Percentiles rank a stretch among this genome's conserved stretches.
Evolutionary conservation across 2,329 filamentous ascomycete species (phyloP).

Genomic region (Xylariaceae sp.): DNA sequence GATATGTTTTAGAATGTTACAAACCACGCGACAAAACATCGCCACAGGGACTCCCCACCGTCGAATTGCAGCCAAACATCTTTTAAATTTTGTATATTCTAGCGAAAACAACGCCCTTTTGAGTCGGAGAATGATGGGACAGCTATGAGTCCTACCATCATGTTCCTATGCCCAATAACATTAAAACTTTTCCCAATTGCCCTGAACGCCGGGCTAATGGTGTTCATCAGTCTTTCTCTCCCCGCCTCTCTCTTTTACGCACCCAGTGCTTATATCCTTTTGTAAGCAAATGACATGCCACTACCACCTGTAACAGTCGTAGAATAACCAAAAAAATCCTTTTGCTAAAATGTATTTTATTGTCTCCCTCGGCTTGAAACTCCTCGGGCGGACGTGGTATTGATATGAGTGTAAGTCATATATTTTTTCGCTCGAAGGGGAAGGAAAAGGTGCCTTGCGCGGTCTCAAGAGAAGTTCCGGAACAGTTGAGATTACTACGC

Average conservation of each 20-base stretch:
- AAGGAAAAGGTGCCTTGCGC: not conserved
- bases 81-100: too few species aligned
- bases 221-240: not conserved
- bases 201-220: constrained; percentile 15
- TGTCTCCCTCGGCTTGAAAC: not conserved
- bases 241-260: not conserved
- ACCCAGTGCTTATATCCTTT: constrained; percentile 1
- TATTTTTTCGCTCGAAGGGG: not conserved
- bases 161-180: not conserved
- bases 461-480: not conserved
- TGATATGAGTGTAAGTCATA: not conserved
- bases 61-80: too few species aligned
- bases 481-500: constrained; percentile 24
- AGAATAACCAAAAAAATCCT: not conserved
- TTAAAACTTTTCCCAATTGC: constrained; percentile 4
- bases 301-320: not conserved
- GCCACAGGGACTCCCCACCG: too few species aligned
- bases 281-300: constrained; percentile 10
- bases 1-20: too few species aligned
- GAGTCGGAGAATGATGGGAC: not conserved
- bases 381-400: not conserved
- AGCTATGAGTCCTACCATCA: not conserved
- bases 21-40: too few species aligned
- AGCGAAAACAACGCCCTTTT: not conserved
- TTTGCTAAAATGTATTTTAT: not conserved